Conservation (phyloP, 192 early-diverging fungal genomes). For the Linderina pennispora region DNA sequence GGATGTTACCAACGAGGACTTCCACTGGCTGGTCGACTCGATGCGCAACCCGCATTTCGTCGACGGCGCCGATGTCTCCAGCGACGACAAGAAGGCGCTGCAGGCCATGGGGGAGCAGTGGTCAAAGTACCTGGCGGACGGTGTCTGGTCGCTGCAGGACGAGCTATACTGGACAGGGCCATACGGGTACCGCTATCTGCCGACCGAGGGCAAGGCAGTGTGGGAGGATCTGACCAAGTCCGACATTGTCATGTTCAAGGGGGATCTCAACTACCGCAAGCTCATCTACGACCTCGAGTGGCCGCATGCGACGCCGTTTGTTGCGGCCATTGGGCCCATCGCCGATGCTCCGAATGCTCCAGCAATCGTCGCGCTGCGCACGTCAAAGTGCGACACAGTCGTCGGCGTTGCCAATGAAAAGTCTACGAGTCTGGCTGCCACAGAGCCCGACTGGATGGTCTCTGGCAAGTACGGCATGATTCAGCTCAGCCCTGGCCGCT, state of each 20-base stretch:
- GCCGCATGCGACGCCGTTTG: constrained; percentile 77
- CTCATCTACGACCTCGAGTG: constrained; percentile 88
- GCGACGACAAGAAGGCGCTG: constrained; percentile 39
- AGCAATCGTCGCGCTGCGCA: constrained; percentile 70
- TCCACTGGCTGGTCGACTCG: constrained; percentile 55
- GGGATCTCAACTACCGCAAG: constrained; percentile 96
- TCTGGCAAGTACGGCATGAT: constrained; percentile 70
- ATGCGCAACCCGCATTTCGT: constrained; percentile 16
- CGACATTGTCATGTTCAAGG: constrained; percentile 84
- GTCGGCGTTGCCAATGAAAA: constrained; percentile 59
- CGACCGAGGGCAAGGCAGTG: constrained; percentile 56
- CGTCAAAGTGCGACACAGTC: constrained; percentile 81
- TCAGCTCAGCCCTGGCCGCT: constrained; percentile 45
- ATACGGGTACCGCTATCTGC: constrained; percentile 75
- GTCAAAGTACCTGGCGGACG: constrained; percentile 55
- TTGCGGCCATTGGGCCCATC: constrained; percentile 72
- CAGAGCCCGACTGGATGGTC: constrained; percentile 56
- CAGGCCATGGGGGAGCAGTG: constrained; percentile 55
- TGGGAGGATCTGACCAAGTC: constrained; percentile 52
- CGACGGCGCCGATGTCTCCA: constrained; percentile 12
- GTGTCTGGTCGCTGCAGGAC: constrained; percentile 59
- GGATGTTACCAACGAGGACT: constrained; percentile 80
- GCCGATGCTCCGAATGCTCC: constrained; percentile 49
- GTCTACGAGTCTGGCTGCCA: constrained; percentile 17
- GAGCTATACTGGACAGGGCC: constrained; percentile 89